Evolutionary conservation across 345 rosid species (phyloP).

Genomic region (Melaleuca quinquenervia): DNA sequence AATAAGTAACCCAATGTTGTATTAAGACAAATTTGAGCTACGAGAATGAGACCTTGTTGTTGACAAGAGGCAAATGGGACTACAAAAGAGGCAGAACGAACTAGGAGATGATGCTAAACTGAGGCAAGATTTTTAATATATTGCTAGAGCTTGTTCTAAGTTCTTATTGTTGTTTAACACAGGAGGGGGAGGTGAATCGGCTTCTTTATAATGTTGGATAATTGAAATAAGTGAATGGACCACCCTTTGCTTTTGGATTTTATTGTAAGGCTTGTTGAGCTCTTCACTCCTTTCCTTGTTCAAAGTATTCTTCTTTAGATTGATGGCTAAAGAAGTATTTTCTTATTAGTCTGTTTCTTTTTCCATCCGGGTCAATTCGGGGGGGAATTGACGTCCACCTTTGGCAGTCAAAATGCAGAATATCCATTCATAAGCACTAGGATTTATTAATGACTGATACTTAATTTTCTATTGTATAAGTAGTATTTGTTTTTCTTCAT

Average conservation of each 20-base stretch:
- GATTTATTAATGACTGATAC: background rate
- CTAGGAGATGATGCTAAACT: background rate
- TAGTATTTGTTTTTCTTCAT: background rate
- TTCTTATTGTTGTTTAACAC: background rate
- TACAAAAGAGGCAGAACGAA: background rate
- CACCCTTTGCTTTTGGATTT: background rate
- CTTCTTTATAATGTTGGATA: background rate
- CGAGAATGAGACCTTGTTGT: background rate
- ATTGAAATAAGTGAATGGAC: background rate
- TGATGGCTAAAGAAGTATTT: background rate
- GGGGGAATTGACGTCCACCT: rapidly evolving
- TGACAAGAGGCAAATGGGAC: background rate
- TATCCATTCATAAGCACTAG: background rate
- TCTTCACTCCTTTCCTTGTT: background rate
- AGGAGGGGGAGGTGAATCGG: background rate
- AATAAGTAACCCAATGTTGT: background rate
- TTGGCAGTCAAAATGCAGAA: background rate
- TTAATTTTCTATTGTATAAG: background rate
- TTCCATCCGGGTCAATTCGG: background rate
- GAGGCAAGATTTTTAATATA: background rate
- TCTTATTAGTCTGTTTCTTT: background rate
- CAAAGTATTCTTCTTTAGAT: rapidly evolving
- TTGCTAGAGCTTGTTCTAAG: background rate
- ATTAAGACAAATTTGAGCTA: background rate
- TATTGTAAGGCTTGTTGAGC: background rate